Conservation (phyloP, 2,329 filamentous ascomycete genomes). For the Fusarium tupiense region DNA sequence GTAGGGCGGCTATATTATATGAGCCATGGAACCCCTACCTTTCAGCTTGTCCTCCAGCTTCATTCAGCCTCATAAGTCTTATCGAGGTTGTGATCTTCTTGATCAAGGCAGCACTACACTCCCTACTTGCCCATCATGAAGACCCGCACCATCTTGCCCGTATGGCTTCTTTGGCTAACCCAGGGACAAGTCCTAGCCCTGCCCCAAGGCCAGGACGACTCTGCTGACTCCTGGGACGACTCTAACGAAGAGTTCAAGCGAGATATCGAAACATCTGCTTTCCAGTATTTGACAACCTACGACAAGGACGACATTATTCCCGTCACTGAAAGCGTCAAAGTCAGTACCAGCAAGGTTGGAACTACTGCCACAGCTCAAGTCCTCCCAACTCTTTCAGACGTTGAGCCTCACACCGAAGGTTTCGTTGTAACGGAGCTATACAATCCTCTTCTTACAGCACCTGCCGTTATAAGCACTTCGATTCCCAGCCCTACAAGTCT, state of each 20-base stretch:
- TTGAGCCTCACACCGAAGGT: conserved; percentile 47
- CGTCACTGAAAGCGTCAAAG: conserved; percentile 39
- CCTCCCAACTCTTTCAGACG: conserved; percentile 44
- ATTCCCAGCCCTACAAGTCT: conserved; percentile 52
- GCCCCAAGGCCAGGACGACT: conserved; percentile 13
- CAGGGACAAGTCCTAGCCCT: conserved; percentile 37
- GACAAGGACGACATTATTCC: conserved; percentile 42
- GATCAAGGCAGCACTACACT: conserved; percentile 1
- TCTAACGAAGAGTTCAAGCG: conserved; percentile 32
- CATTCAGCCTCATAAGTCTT: conserved; percentile 16
- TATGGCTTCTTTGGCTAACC: conserved; percentile 44
- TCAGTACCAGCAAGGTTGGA: conserved; percentile 37
- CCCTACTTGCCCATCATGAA: conserved; percentile 35
- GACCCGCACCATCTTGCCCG: conserved; percentile 31
- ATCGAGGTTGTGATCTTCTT: conserved; percentile 18
- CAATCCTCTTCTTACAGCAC: conserved; percentile 26
- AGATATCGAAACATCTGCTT: conserved; percentile 31
- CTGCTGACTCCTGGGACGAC: conserved; percentile 7
- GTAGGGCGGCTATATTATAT: conserved; percentile 36
- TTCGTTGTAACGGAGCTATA: conserved; percentile 41
- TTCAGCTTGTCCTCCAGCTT: background rate
- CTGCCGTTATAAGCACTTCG: conserved; percentile 29
- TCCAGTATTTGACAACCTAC: conserved; percentile 40
- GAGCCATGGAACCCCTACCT: conserved; percentile 26
- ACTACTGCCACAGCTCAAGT: conserved; percentile 44